Percentiles rank a stretch among this genome's conserved stretches.
phyloP scores from a whole-genome alignment of 139 green algal genomes.

The Chlamydomonas schloesseri region DNA sequence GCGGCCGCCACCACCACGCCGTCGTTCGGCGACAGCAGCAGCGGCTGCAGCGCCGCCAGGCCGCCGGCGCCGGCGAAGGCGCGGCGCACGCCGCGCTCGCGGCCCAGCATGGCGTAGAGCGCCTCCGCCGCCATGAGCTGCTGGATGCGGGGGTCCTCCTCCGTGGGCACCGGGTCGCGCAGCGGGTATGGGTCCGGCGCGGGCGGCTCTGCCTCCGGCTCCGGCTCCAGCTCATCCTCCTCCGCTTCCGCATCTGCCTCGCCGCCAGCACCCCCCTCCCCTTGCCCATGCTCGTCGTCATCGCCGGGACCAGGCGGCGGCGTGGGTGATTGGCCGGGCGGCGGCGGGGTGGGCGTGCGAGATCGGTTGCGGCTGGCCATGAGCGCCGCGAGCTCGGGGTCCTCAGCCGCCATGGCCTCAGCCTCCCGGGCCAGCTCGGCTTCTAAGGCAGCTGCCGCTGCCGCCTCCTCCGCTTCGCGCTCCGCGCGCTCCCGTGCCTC shows the following conservation, averaged over 20 bases:
- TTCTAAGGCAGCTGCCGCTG: conserved; percentile 22
- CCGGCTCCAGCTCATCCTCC: background rate
- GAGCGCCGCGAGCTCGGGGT: conserved; percentile 21
- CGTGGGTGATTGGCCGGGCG: background rate
- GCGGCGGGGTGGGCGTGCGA: background rate
- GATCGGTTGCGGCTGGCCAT: background rate
- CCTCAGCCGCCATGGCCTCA: conserved; percentile 29
- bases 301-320: background rate
- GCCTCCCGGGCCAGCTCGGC: conserved; percentile 20
- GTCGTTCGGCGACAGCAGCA: conserved; percentile 20
- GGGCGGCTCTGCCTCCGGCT: background rate
- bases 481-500: background rate
- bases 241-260: background rate
- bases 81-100: conserved; percentile 42
- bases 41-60: conserved; percentile 15
- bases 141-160: conserved; percentile 34
- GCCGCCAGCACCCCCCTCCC: background rate
- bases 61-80: conserved; percentile 39
- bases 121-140: conserved; percentile 50
- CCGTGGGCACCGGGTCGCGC: background rate
- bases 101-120: conserved; percentile 53
- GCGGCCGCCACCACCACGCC: conserved; percentile 41
- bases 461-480: conserved; percentile 17
- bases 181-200: conserved; percentile 10
- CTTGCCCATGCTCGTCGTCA: background rate